A percentile compares a stretch with the other conserved stretches of the same genome.
phyloP scores from a whole-genome alignment of 2,329 filamentous ascomycete genomes.

The Exophiala lecanii-corni region DNA sequence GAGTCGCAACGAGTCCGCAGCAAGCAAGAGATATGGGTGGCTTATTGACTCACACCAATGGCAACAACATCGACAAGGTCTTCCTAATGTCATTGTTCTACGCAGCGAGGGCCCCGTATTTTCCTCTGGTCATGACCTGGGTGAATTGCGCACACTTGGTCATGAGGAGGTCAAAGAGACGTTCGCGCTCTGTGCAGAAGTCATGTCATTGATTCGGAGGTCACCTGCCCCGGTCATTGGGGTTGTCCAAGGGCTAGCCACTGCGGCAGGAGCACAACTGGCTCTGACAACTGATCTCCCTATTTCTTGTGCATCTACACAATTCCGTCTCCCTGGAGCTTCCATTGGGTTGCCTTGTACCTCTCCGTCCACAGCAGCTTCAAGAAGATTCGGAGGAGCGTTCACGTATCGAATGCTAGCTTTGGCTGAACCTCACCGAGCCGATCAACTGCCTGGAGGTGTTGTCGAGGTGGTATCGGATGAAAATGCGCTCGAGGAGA shows the following conservation, averaged over 20 bases:
- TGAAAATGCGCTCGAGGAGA: slow-evolving; percentile 19
- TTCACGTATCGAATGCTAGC: slow-evolving; percentile 26
- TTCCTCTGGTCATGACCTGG: slow-evolving; percentile 25
- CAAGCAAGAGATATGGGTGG: slow-evolving; percentile 22
- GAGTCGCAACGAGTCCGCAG: slow-evolving; percentile 8
- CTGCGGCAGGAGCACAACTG: slow-evolving; percentile 25
- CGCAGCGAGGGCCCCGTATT: slow-evolving; percentile 25
- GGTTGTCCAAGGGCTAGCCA: slow-evolving; percentile 25
- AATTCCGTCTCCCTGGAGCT: slow-evolving; percentile 24
- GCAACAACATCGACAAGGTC: slow-evolving; percentile 20
- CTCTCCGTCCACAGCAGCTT: slow-evolving; percentile 23
- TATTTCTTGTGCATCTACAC: slow-evolving; percentile 19
- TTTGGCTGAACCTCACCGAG: slow-evolving; percentile 22
- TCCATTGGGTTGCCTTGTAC: slow-evolving; percentile 25
- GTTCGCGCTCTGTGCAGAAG: slow-evolving; percentile 25
- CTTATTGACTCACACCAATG: slow-evolving; percentile 21
- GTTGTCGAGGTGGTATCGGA: slow-evolving; percentile 22
- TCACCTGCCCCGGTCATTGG: slow-evolving; percentile 25
- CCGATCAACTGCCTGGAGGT: slow-evolving; percentile 21
- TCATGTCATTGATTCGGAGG: slow-evolving; percentile 25
- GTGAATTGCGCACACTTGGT: slow-evolving; percentile 20
- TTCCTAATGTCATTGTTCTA: slow-evolving; percentile 25
- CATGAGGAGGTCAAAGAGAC: slow-evolving; percentile 27
- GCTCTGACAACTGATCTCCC: slow-evolving; percentile 25
- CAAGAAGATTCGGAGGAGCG: slow-evolving; percentile 20